These are phyloP conservation scores for Myxozyma monticola DNA, from an alignment of 805 yeast species.

Conservation along the genomic window DNA sequence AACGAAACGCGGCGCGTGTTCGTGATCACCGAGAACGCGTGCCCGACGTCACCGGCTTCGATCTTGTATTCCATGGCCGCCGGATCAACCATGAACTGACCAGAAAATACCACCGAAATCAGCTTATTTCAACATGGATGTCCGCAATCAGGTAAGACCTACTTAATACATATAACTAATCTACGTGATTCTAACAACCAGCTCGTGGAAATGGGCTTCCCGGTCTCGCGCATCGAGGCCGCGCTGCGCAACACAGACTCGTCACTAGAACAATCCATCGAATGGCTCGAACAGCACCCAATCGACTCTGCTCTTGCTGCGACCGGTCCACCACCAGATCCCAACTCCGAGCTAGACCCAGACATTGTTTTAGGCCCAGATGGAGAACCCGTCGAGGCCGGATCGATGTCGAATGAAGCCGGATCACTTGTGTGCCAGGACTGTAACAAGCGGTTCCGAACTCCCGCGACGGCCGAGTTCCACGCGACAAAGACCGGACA, in stretches of 20 bases:
- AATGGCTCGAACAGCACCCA: slow-evolving; percentile 39
- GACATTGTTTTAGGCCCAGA: slow-evolving; percentile 6
- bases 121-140: slow-evolving; percentile 11
- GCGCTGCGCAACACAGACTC: slow-evolving; percentile 33
- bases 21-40: too few species aligned
- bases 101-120: too few species aligned
- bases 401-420: slow-evolving; percentile 28
- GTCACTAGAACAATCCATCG: slow-evolving; percentile 36
- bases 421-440: slow-evolving; percentile 30
- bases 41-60: too few species aligned
- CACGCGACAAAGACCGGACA: slow-evolving; percentile 29
- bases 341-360: background rate
- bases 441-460: slow-evolving; percentile 26
- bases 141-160: slow-evolving; percentile 21
- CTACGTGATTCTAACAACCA: background rate
- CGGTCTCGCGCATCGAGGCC: slow-evolving; percentile 36
- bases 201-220: slow-evolving; percentile 39
- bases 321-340: slow-evolving; percentile 17
- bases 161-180: too few species aligned
- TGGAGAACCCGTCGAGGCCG: slow-evolving; percentile 26
- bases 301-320: slow-evolving; percentile 30
- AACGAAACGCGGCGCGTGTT: too few species aligned
- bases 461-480: slow-evolving; percentile 27
- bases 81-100: too few species aligned
- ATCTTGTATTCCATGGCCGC: too few species aligned